phyloP scores from a whole-genome alignment of 768 basidiomycete species.

The Mrakia gelida region DNA sequence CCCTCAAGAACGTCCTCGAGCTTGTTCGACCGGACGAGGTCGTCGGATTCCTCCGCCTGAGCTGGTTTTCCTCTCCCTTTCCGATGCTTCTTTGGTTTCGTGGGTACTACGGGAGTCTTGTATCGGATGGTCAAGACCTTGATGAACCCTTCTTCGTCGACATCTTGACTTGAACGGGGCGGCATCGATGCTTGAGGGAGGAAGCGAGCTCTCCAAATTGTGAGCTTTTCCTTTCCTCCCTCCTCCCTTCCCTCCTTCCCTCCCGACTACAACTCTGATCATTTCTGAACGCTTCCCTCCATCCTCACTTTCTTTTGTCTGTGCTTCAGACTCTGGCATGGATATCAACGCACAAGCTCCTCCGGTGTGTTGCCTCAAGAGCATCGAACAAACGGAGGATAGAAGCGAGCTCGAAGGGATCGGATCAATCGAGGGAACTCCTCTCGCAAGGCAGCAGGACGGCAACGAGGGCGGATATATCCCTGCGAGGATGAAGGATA shows the following conservation, averaged over 20 bases:
- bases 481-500: too few species aligned
- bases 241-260: neutral
- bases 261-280: neutral
- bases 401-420: too few species aligned
- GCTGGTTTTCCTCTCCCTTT: constrained; percentile 8
- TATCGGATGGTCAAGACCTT: constrained; percentile 10
- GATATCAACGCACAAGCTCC: too few species aligned
- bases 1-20: neutral
- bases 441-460: too few species aligned
- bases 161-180: neutral
- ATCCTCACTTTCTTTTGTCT: neutral
- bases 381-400: too few species aligned
- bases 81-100: constrained; percentile 16
- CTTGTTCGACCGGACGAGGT: neutral
- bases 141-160: constrained; percentile 10
- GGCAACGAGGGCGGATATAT: too few species aligned
- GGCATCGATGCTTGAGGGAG: neutral
- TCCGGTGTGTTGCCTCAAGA: too few species aligned
- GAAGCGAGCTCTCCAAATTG: neutral
- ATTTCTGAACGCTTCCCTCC: neutral
- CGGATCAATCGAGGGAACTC: too few species aligned
- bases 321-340: neutral
- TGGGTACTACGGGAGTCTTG: neutral
- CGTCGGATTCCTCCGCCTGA: constrained; percentile 4
- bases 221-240: neutral